These are phyloP conservation scores for Talaromyces rugulosus DNA, from an alignment of 2,329 filamentous ascomycete genomes.

Conservation along the genomic window DNA sequence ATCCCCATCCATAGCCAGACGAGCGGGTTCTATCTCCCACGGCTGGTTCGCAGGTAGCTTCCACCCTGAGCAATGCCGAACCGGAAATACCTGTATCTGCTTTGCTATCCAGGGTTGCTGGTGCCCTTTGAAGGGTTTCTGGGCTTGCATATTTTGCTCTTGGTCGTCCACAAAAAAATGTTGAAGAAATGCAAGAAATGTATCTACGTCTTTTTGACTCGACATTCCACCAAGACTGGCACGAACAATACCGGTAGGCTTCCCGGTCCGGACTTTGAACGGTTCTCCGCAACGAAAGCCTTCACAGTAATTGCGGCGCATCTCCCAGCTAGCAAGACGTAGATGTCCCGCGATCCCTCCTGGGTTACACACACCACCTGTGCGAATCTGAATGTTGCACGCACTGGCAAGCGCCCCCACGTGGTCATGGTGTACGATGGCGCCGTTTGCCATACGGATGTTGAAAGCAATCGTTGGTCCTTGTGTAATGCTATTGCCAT, in stretches of 20 bases:
- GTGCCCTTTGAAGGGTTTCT: not conserved
- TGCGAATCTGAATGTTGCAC: conserved; percentile 77
- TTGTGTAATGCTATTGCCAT: conserved; percentile 45
- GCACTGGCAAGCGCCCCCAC: conserved; percentile 83
- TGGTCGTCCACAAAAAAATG: conserved; percentile 58
- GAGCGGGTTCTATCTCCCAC: conserved; percentile 78
- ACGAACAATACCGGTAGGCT: conserved; percentile 81
- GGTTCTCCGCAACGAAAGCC: conserved; percentile 82
- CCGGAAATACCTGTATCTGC: conserved; percentile 72
- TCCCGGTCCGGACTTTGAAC: conserved; percentile 74
- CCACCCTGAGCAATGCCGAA: conserved; percentile 91
- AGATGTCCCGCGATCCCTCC: conserved; percentile 75
- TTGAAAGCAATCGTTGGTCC: conserved; percentile 87
- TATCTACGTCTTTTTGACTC: conserved; percentile 66
- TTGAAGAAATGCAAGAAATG: conserved; percentile 65
- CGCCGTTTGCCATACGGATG: conserved; percentile 61
- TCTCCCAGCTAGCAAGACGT: conserved; percentile 70
- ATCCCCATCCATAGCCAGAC: conserved; percentile 89
- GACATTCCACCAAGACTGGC: conserved; percentile 90
- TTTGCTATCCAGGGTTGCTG: conserved; percentile 49
- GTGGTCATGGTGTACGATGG: conserved; percentile 75
- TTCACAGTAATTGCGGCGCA: conserved; percentile 77
- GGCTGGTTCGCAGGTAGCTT: conserved; percentile 56
- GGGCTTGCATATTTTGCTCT: not conserved
- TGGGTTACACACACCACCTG: conserved; percentile 87